Conservation (phyloP, 169 alveolate genomes). For the Eimeria necatrix region DNA sequence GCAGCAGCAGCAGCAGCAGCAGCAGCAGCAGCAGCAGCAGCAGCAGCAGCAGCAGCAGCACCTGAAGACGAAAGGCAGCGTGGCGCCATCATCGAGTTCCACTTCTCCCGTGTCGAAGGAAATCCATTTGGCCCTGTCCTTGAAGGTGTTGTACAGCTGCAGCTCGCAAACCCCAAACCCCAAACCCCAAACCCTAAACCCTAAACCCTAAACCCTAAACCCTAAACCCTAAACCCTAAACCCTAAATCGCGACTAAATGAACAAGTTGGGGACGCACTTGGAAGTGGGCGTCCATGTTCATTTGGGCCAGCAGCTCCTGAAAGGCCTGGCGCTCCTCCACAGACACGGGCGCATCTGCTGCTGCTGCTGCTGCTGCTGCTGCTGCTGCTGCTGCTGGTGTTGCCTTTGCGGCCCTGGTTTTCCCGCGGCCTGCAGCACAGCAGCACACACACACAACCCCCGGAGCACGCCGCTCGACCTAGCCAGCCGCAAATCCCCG, state of each 20-base stretch:
- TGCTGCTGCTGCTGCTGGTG: neutral
- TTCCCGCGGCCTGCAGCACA: neutral
- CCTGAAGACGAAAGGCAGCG: conserved; percentile 69
- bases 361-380: neutral
- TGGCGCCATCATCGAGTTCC: conserved; percentile 72
- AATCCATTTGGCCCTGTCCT: conserved; percentile 72
- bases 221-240: neutral
- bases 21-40: neutral
- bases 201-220: neutral
- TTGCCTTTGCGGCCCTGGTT: neutral
- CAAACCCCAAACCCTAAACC: conserved; percentile 23
- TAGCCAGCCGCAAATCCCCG: too few species aligned
- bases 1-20: neutral
- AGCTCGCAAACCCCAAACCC: neutral
- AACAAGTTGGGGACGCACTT: neutral
- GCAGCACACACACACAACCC: neutral
- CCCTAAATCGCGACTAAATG: neutral
- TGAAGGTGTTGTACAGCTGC: conserved; percentile 66
- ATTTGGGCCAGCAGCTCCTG: conserved; percentile 55
- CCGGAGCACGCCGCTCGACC: too few species aligned
- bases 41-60: conserved; percentile 29
- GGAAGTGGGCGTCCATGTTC: conserved; percentile 51
- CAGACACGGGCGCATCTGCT: conserved; percentile 21
- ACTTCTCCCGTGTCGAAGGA: conserved; percentile 78
- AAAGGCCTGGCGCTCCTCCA: conserved; percentile 58